Evolutionary conservation across 257 asterid species (phyloP).

Genomic region (Nicotiana otophora): DNA sequence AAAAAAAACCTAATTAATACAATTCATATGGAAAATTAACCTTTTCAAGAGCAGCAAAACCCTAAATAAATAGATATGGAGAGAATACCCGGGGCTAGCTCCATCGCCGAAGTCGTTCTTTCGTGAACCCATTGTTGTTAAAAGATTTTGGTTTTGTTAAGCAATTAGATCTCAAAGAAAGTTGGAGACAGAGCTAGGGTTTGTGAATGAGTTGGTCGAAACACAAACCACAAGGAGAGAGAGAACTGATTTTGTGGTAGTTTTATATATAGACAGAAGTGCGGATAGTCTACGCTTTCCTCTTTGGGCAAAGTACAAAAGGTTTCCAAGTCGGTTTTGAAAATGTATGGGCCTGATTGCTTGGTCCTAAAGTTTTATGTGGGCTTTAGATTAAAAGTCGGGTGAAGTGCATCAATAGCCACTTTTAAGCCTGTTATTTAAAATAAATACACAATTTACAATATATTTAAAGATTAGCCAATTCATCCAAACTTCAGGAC

Average conservation of each 20-base stretch:
- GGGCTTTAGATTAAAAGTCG: no score
- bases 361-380: no score
- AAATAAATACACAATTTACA: no score
- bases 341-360: no score
- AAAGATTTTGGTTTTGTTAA: slow-evolving; percentile 6
- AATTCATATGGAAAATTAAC: not conserved
- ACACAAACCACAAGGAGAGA: not conserved
- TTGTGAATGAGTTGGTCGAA: not conserved
- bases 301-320: no score
- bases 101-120: slow-evolving; percentile 79
- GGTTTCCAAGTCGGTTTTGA: no score
- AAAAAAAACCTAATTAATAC: not conserved
- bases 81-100: slow-evolving; percentile 79
- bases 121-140: slow-evolving; percentile 54
- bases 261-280: no score
- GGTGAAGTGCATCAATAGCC: no score
- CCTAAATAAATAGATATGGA: not conserved
- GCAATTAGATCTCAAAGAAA: slow-evolving; percentile 29
- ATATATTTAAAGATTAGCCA: no score
- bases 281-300: no score
- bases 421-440: no score
- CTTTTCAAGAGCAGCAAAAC: not conserved
- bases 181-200: not conserved
- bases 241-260: not conserved
- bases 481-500: no score